phyloP scores from a whole-genome alignment of 83 land plant genomes.

The Thuja plicata region DNA sequence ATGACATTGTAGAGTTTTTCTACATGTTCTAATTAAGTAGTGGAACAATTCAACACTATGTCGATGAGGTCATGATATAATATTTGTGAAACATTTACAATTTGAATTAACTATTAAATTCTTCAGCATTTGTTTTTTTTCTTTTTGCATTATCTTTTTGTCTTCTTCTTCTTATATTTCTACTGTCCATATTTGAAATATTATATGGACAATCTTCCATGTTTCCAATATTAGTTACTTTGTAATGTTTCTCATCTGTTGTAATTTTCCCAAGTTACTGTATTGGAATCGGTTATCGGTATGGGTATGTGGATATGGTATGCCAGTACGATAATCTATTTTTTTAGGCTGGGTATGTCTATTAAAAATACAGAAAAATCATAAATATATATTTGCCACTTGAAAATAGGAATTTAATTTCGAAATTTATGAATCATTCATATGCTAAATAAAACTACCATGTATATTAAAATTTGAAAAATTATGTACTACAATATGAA shows the following conservation, averaged over 20 bases:
- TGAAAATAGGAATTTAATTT: no score
- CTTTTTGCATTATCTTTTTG: background rate
- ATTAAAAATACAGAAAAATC: no score
- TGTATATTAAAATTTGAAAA: no score
- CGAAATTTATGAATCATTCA: no score
- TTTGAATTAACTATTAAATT: background rate
- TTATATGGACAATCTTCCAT: background rate
- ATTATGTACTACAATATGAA: no score
- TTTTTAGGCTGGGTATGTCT: no score
- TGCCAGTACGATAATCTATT: no score
- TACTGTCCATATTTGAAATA: background rate
- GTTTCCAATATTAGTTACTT: background rate
- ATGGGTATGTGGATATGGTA: no score
- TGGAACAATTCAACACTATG: background rate
- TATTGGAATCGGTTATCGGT: no score
- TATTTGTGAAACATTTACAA: background rate
- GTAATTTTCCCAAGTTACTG: background rate
- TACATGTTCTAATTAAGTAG: background rate
- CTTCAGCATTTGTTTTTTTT: background rate
- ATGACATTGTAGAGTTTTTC: no score
- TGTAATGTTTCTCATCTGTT: background rate
- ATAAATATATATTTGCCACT: no score
- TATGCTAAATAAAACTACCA: no score
- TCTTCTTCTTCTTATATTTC: background rate
- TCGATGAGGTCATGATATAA: background rate